A percentile compares a stretch with the other conserved stretches of the same genome.
These are phyloP conservation scores for Arthrocladium fulminans DNA, from an alignment of 2,329 filamentous ascomycete genomes.

Conservation along the genomic window DNA sequence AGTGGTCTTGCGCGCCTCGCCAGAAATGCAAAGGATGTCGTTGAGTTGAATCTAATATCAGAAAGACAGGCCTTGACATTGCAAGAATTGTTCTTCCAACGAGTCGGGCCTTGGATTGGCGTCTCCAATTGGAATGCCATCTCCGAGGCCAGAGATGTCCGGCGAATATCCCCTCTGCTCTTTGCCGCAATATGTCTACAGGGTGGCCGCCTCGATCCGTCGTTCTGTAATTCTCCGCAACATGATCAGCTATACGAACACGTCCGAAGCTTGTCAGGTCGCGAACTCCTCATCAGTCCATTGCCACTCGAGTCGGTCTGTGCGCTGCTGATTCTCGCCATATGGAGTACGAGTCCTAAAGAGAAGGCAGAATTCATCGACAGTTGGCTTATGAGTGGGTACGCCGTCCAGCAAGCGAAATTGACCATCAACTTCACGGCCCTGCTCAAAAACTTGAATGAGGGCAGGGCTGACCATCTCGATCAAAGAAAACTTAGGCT, in stretches of 20 bases:
- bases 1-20: constrained; percentile 3
- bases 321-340: constrained; percentile 6
- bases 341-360: constrained; percentile 10
- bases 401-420: constrained; percentile 8
- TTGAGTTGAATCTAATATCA: constrained; percentile 4
- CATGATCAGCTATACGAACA: constrained; percentile 10
- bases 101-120: constrained; percentile 8
- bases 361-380: constrained; percentile 10
- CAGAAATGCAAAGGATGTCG: constrained; percentile 9
- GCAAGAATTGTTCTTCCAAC: constrained; percentile 9
- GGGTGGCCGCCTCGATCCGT: constrained; percentile 6
- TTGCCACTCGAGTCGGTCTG: constrained; percentile 7
- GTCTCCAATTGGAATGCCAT: constrained; percentile 8
- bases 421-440: constrained; percentile 7
- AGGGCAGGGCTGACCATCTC: constrained; percentile 8
- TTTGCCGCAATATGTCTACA: constrained; percentile 8
- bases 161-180: constrained; percentile 8
- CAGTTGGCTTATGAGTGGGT: constrained; percentile 10
- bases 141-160: constrained; percentile 7
- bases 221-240: constrained; percentile 6
- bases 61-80: constrained; percentile 7
- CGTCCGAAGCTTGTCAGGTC: constrained; percentile 1
- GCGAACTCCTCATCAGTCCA: constrained; percentile 8
- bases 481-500: constrained; percentile 5
- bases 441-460: constrained; percentile 6